phyloP scores from a whole-genome alignment of 2,329 filamentous ascomycete species.

The Corynespora cassiicola region DNA sequence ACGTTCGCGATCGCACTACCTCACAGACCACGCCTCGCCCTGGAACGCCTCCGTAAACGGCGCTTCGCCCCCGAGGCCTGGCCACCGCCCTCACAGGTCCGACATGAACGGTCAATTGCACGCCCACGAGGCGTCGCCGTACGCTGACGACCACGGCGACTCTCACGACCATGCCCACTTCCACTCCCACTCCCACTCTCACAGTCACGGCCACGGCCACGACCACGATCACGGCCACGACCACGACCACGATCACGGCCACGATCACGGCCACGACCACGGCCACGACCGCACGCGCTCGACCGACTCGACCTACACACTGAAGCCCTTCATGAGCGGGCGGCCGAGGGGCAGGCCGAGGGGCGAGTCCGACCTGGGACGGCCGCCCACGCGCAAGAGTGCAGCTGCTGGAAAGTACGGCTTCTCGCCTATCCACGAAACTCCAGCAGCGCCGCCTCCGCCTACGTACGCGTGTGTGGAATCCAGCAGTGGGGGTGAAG shows the following conservation, averaged over 20 bases:
- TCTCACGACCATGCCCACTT: conserved; percentile 7
- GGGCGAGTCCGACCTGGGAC: conserved; percentile 55
- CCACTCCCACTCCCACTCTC: conserved; percentile 13
- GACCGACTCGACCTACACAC: conserved; percentile 33
- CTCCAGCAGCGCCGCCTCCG: conserved; percentile 18
- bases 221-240: too few species aligned
- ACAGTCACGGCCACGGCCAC: too few species aligned
- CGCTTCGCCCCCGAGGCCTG: conserved; percentile 24
- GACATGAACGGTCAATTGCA: conserved; percentile 46
- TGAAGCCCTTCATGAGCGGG: conserved; percentile 37
- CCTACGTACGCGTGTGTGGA: conserved; percentile 27
- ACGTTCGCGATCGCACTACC: conserved; percentile 48
- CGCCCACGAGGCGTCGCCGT: conserved; percentile 35
- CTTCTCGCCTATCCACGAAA: conserved; percentile 45
- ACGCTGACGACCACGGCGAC: conserved; percentile 24
- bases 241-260: conserved; percentile 29
- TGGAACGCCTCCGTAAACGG: conserved; percentile 23
- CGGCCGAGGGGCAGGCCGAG: conserved; percentile 44
- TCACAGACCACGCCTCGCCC: conserved; percentile 29
- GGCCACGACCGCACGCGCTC: conserved; percentile 30
- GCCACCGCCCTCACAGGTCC: conserved; percentile 38
- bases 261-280: conserved; percentile 35
- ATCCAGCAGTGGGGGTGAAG: not conserved
- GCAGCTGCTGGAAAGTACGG: conserved; percentile 26
- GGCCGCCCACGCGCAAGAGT: conserved; percentile 35